Evolutionary conservation across 2,329 filamentous ascomycete species (phyloP), one percentile per base, ranked within the genome.

Genomic region (Aspergillus ruber): DNA sequence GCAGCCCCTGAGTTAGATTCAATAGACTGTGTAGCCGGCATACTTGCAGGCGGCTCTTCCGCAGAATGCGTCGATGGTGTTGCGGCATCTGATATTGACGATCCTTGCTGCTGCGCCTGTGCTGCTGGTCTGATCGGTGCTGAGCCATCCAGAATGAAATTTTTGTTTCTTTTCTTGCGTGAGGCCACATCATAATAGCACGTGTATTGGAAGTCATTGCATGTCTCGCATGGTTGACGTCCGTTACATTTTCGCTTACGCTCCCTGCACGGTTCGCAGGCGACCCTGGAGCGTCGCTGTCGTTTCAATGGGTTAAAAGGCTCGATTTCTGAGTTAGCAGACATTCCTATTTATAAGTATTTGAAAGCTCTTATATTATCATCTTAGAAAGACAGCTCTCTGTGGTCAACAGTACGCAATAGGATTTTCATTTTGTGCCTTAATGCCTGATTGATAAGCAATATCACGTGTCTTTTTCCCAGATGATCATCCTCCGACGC

Each of bases 1-100:
- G 78, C 77, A 0, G 79, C 75, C 0, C 77, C 78, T 0, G 78
- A 81, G 50, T 82, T 81, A 27, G 76, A 78, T 52, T 81, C 77
- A 3, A 80, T 62, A 0, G 75, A 76, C 4, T 29, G 25, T 12
- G 25, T 29, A 27, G 25, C 25, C 10, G 8, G 25, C 25, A 29
- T 29, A 10, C 25, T 12, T 29, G 25, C 25, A 4, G 42, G 59
- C 56, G 21, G 59, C 45, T 6, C 63, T 56, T 3, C 56, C 58
- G 8, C 55, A 56, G 1, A 58, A 56, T 27, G 52, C 49, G 33
- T 50, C 51, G 3, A 47, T 52, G 8, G 54, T 45, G 17, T 43
- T 50, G 18, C 49, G 47, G 12, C 36, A 18, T 12, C 7, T 12
- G 8, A 9, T 18, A 9, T 39, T 17, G 33, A 18, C 33, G 6